Evolutionary conservation across 1,139 yeast genomes (phyloP).

Genomic region (Blastobotrys ciferrii): DNA sequence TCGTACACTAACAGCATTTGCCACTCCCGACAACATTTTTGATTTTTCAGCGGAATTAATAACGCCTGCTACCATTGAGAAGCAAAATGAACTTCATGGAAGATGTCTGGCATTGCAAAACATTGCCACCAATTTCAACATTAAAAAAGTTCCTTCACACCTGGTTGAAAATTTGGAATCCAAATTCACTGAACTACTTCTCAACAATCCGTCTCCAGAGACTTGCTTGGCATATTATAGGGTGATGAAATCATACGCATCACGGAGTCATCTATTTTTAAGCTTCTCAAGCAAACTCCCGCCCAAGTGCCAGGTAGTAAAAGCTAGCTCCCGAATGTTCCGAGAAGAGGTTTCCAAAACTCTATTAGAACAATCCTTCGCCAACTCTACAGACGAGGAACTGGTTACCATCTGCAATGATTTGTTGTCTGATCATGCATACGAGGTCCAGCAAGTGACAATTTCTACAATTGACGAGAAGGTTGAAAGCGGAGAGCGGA

Average conservation of each 20-base stretch:
- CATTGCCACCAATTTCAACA: neutral
- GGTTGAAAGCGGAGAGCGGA: slow-evolving; percentile 15
- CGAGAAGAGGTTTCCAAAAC: slow-evolving; percentile 38
- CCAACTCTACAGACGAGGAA: slow-evolving; percentile 20
- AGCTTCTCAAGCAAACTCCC: slow-evolving; percentile 6
- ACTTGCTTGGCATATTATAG: slow-evolving; percentile 43
- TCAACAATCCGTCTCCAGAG: slow-evolving; percentile 33
- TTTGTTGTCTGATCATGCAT: slow-evolving; percentile 38
- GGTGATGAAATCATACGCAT: slow-evolving; percentile 21
- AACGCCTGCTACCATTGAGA: slow-evolving; percentile 17
- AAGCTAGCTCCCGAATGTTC: slow-evolving; percentile 29
- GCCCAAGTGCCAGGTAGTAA: slow-evolving; percentile 4
- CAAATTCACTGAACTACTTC: slow-evolving; percentile 28
- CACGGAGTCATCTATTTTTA: neutral
- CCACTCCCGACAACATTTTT: slow-evolving; percentile 36
- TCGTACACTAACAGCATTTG: slow-evolving; percentile 57
- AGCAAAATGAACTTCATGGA: slow-evolving; percentile 59
- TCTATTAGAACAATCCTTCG: slow-evolving; percentile 30
- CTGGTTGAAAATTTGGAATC: slow-evolving; percentile 23
- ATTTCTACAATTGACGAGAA: slow-evolving; percentile 33
- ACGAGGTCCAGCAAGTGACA: slow-evolving; percentile 51
- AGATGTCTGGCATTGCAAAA: slow-evolving; percentile 44
- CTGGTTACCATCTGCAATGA: slow-evolving; percentile 28
- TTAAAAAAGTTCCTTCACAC: slow-evolving; percentile 14
- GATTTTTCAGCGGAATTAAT: slow-evolving; percentile 24